phyloP scores from a whole-genome alignment of 1,139 yeast genomes.

The Protomyces gravidus region DNA sequence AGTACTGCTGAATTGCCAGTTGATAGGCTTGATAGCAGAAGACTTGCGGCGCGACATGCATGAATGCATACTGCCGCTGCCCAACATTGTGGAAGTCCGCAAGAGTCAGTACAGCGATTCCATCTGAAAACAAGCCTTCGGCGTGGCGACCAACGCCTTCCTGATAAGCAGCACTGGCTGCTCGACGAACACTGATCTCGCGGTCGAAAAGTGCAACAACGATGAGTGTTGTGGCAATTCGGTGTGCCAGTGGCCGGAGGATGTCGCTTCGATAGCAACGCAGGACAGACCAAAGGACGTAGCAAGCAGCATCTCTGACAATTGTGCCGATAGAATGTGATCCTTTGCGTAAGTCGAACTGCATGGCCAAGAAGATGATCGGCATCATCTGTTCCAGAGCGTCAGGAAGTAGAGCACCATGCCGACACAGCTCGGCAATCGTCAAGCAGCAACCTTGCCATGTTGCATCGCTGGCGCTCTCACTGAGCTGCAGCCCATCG shows the following conservation, averaged over 20 bases:
- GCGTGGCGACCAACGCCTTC: constrained; percentile 76
- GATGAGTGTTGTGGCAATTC: constrained; percentile 39
- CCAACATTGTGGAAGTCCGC: constrained; percentile 52
- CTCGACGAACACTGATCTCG: constrained; percentile 70
- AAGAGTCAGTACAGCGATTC: constrained; percentile 56
- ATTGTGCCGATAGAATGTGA: constrained; percentile 58
- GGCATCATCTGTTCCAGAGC: constrained; percentile 18
- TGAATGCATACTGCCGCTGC: constrained; percentile 44
- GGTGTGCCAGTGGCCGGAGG: constrained; percentile 36
- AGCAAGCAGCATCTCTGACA: constrained; percentile 80
- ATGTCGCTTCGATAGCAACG: constrained; percentile 43
- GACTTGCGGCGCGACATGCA: constrained; percentile 42
- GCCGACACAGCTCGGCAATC: constrained; percentile 47
- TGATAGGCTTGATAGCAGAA: constrained; percentile 1
- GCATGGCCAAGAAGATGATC: constrained; percentile 46
- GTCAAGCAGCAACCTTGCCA: constrained; percentile 49
- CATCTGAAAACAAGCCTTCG: constrained; percentile 36
- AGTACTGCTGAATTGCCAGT: constrained; percentile 40
- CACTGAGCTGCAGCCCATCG: constrained; percentile 18
- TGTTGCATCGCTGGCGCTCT: constrained; percentile 39
- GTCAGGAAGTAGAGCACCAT: constrained; percentile 36
- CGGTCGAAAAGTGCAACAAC: constrained; percentile 60
- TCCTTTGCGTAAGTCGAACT: constrained; percentile 52
- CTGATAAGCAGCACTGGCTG: constrained; percentile 81
- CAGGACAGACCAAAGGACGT: constrained; percentile 63